Conservation (phyloP, 306 rosid species). For the Herpetospermum pedunculosum region DNA sequence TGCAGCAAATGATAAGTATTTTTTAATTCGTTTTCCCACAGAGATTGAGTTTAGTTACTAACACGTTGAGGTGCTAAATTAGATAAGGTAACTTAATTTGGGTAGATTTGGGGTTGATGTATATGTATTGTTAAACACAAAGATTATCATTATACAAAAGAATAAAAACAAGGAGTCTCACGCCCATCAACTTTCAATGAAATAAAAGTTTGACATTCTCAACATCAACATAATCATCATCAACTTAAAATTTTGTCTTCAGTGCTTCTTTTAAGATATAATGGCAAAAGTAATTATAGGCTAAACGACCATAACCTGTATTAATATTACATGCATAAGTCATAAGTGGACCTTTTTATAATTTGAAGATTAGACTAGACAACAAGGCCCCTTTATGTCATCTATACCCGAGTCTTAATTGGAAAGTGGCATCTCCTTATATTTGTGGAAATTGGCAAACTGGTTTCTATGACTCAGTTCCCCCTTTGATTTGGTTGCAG, state of each 20-base stretch:
- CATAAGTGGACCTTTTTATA: too few species aligned
- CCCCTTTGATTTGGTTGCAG: constrained; percentile 28
- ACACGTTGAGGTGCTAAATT: too few species aligned
- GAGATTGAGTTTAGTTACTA: too few species aligned
- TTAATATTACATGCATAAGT: background rate
- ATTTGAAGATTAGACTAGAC: background rate
- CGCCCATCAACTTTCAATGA: background rate
- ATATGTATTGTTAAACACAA: background rate
- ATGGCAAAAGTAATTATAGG: background rate
- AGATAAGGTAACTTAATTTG: too few species aligned
- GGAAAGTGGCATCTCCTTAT: background rate
- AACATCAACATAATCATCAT: background rate
- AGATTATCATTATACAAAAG: background rate
- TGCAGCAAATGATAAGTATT: too few species aligned
- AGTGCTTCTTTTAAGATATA: background rate
- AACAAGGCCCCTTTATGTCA: background rate
- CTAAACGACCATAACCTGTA: background rate
- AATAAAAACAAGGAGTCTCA: background rate
- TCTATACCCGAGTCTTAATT: background rate
- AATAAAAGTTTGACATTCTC: background rate
- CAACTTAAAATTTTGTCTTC: background rate
- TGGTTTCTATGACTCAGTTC: background rate
- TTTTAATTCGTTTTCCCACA: too few species aligned
- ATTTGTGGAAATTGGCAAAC: background rate
- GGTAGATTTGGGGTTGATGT: too few species aligned